Percentiles rank a stretch among this genome's conserved stretches.
These are phyloP conservation scores for Achlya hypogyna DNA, from an alignment of 352 stramenopile genomes.

Conservation along the genomic window DNA sequence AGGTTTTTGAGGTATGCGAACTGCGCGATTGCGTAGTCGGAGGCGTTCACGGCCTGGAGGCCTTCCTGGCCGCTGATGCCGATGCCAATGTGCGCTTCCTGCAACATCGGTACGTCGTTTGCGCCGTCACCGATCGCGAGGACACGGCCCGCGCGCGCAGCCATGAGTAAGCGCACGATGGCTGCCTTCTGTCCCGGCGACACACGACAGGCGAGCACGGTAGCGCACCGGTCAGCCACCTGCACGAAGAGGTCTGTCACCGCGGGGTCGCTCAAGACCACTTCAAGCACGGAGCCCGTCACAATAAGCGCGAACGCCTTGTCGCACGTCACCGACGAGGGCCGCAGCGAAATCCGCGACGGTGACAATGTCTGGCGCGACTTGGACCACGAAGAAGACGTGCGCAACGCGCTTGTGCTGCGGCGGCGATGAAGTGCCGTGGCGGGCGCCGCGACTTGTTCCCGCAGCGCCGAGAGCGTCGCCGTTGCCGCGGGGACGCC, in stretches of 20 bases:
- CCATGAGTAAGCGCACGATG: slow-evolving; percentile 79
- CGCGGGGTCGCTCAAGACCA: slow-evolving; percentile 30
- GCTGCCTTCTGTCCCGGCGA: slow-evolving; percentile 79
- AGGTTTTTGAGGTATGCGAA: slow-evolving; percentile 90
- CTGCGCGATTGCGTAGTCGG: slow-evolving; percentile 90
- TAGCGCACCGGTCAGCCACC: slow-evolving; percentile 72
- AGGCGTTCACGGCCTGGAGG: slow-evolving; percentile 87
- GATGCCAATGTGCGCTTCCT: slow-evolving; percentile 89
- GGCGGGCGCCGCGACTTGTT: background rate
- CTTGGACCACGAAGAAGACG: background rate
- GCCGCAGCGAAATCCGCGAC: slow-evolving; percentile 3
- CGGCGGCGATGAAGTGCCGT: background rate
- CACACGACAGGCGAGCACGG: slow-evolving; percentile 81
- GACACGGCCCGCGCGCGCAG: slow-evolving; percentile 32
- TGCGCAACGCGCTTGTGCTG: background rate
- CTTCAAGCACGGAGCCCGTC: slow-evolving; percentile 58
- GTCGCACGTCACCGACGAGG: background rate
- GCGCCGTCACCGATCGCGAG: slow-evolving; percentile 90
- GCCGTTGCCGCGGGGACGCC: slow-evolving; percentile 39
- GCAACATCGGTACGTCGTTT: slow-evolving; percentile 95
- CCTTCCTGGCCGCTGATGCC: slow-evolving; percentile 90
- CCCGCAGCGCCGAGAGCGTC: slow-evolving; percentile 30
- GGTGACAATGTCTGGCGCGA: background rate
- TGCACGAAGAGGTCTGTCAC: slow-evolving; percentile 42
- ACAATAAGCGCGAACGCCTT: slow-evolving; percentile 39